Evolutionary conservation across 176 grass and related monocot genomes (phyloP).

Genomic region (Phoenix roebelenii): DNA sequence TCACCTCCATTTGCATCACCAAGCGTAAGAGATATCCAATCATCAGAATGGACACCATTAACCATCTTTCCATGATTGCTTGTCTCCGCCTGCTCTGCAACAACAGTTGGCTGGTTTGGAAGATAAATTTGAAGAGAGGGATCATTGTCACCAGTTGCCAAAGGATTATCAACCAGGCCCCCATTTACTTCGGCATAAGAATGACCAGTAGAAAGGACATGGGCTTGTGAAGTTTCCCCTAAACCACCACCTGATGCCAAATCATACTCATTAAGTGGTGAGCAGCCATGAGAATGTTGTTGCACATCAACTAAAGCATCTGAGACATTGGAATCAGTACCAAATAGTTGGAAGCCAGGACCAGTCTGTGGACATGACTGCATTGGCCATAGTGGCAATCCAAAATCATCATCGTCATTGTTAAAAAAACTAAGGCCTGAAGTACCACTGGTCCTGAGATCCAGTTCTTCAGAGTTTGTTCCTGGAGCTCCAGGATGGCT

Average conservation of each 20-base stretch:
- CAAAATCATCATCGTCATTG: slow-evolving; percentile 69
- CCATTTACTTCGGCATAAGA: slow-evolving; percentile 39
- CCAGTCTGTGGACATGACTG: slow-evolving; percentile 37
- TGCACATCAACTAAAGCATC: slow-evolving; percentile 44
- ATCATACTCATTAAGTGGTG: slow-evolving; percentile 39
- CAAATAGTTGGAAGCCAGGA: slow-evolving; percentile 78
- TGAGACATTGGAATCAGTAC: slow-evolving; percentile 33
- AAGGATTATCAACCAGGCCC: slow-evolving; percentile 82
- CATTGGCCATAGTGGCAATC: slow-evolving; percentile 54
- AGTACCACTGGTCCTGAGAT: slow-evolving; percentile 21
- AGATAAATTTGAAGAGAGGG: slow-evolving; percentile 86
- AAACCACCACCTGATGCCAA: slow-evolving; percentile 43
- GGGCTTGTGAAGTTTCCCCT: slow-evolving; percentile 39
- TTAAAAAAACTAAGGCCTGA: slow-evolving; percentile 44
- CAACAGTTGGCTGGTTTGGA: slow-evolving; percentile 54
- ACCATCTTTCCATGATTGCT: slow-evolving; percentile 29
- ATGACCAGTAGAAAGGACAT: slow-evolving; percentile 35
- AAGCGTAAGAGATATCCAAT: slow-evolving; percentile 81
- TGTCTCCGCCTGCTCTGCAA: slow-evolving; percentile 39
- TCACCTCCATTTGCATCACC: slow-evolving; percentile 39
- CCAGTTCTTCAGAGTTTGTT: slow-evolving; percentile 52
- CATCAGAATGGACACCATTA: slow-evolving; percentile 59
- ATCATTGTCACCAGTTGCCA: slow-evolving; percentile 59
- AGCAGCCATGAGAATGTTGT: slow-evolving; percentile 34
- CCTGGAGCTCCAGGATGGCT: slow-evolving; percentile 39